Base-by-base conservation (phyloP, 805 yeast species). In the Hanseniaspora clermontiae region DNA sequence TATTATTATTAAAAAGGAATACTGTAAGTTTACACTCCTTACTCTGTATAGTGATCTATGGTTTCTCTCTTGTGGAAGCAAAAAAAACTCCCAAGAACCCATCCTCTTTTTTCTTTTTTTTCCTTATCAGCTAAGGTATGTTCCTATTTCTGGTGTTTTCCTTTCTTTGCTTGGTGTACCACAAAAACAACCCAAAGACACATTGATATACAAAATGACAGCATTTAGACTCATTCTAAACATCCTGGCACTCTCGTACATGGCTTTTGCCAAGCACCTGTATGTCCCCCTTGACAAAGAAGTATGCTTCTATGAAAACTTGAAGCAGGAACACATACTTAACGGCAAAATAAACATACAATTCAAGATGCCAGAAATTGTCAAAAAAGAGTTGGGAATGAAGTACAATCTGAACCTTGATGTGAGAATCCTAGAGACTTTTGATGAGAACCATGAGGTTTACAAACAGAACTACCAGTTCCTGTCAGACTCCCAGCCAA, bases 231-330 rank as follows among this genome's bases (percentile, higher is more conserved):
- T 43, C 20, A 7, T 43, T 2, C 6, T 27, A 27, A 12, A 3
- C 14, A 5, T 27, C 19, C 1, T 29, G 6, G 11, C 12, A 15
- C 4, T 17, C 7, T 8, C 20, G 49, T 59, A 10, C 62, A 62
- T 45, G 12, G 17, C 53, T 10, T 2, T 15, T 14, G 58, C 50
- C 9, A 49, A 90, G 58, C 95, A 93, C 68, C 82, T 88, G 68
- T 90, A 88, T 68, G 72, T 87, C 54, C 79, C 79, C 12, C 83
- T 90, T 1, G 89, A 83, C 36, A 84, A 84, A 61, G 77, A 81
- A 46, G 80, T 81, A 62, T 93, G 97, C 70, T 91, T 91, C 68
- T 84, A 72, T 64, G 93, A 90, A 66, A 95, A 85, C 59, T 74
- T 91, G 59, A 81, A 87, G 17, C 74, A 77, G 60, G 85, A 82